Base-by-base conservation (phyloP, 78 protist genomes). In the Dictyostelium firmibasis region DNA sequence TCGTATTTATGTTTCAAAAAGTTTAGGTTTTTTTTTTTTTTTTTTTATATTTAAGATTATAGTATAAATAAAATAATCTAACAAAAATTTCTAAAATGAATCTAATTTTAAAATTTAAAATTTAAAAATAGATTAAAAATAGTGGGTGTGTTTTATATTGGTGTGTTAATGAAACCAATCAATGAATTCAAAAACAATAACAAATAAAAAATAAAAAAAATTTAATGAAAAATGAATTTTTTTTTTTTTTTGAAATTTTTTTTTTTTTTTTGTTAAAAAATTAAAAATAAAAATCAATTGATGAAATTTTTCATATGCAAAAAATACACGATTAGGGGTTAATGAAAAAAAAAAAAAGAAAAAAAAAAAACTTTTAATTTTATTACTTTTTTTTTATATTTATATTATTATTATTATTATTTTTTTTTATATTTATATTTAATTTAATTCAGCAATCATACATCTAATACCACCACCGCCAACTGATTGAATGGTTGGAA, bases 391-490 rank as follows among this genome's bases (percentile, higher is more conserved):
- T 67, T 20, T 67, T 20, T 25, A 5, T 67, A 9, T 27, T 67
- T 67, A 8, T 67, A 4, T 27, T 11, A 11, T 0, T 25, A 62
- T 3, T 20, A 20, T 62, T 62, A 23, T 62, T 62, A 20, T 13
- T 62, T 62, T 62, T 62, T 62, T 62, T 23, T 62, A n/a, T 2
- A 62, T 16, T 5, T 41, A 41, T 11, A 31, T 75, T 91, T 74
- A 91, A 41, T 67, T 81, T 38, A 93, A 44, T 70, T 96, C 97
- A n/a, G 96, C 97, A 53, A 96, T 83, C 95, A 92, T 92, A 81
- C 97, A 96, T 43, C 97, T 43, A 4, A 86, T 96, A 84, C 95
- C 87, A 75, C 97, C 96, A 88, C 97, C 97, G 47, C 97, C 97
- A 62, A 83, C 79, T 31, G 50, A 35, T 70, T 96, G 97, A 25